Evolutionary conservation across 1,139 yeast genomes (phyloP).

Genomic region (Casaregolazyma suthepensis): DNA sequence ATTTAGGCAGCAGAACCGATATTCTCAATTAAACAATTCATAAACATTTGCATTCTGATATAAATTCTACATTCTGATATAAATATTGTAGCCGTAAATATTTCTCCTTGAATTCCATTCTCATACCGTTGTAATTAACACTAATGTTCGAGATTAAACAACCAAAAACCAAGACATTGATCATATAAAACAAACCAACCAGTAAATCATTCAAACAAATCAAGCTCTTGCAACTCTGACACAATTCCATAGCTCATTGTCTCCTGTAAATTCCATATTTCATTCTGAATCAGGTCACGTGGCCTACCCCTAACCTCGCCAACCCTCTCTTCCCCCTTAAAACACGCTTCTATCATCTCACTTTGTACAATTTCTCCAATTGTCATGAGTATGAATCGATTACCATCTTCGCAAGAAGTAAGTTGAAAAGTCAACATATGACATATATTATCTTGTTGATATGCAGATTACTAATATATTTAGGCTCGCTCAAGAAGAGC

Average conservation of each 20-base stretch:
- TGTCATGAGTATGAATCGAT: constrained; percentile 12
- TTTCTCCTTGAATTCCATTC: too few relatives aligned
- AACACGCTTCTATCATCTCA: background rate
- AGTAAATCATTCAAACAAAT: background rate
- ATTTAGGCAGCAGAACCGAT: too few relatives aligned
- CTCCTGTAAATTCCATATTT: background rate
- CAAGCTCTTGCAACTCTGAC: background rate
- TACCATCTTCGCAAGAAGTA: constrained; percentile 10
- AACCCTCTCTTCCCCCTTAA: background rate
- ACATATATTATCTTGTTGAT: background rate
- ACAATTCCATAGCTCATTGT: background rate
- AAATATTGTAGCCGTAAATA: too few relatives aligned
- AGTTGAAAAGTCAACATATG: background rate
- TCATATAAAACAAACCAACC: too few relatives aligned
- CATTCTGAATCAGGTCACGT: background rate
- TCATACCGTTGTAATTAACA: too few relatives aligned
- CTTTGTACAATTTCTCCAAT: background rate
- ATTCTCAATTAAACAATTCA: too few relatives aligned
- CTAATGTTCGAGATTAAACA: too few relatives aligned
- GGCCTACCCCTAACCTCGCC: background rate
- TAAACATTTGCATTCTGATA: too few relatives aligned
- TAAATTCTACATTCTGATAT: too few relatives aligned
- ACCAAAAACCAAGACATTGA: too few relatives aligned
- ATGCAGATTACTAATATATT: background rate
- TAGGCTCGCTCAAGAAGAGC: constrained; percentile 61